A percentile compares a stretch with the other conserved stretches of the same genome.
phyloP scores from a whole-genome alignment of 345 rosid species.

The Cochlearia excelsa region DNA sequence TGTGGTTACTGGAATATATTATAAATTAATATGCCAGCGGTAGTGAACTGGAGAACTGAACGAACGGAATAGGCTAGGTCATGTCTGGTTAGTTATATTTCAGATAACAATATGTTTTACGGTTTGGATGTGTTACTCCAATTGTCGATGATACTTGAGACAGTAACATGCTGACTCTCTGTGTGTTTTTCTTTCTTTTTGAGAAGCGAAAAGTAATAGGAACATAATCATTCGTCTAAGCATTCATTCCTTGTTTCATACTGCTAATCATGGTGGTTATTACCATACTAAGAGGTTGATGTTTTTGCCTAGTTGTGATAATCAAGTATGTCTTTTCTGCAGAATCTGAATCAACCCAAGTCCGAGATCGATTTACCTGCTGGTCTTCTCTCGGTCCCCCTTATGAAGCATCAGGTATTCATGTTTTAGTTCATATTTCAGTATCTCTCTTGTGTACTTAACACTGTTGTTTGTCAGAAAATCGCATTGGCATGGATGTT shows the following conservation, averaged over 20 bases:
- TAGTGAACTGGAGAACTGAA: slow-evolving; percentile 3
- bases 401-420: slow-evolving; percentile 88
- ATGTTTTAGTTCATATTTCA: slow-evolving; percentile 26
- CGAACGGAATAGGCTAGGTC: slow-evolving; percentile 8
- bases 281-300: background rate
- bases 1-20: background rate
- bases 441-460: slow-evolving; percentile 24
- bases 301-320: slow-evolving; percentile 4
- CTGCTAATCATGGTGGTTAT: slow-evolving; percentile 1
- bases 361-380: slow-evolving; percentile 63
- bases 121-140: background rate
- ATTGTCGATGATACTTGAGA: background rate
- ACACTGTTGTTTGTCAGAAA: slow-evolving; percentile 51
- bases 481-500: slow-evolving; percentile 98
- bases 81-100: background rate
- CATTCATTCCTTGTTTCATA: background rate
- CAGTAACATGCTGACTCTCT: slow-evolving; percentile 9
- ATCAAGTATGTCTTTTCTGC: slow-evolving; percentile 20
- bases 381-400: slow-evolving; percentile 76
- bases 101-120: background rate
- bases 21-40: slow-evolving; percentile 1
- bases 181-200: background rate
- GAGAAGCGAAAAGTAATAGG: background rate
- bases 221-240: background rate
- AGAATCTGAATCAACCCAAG: slow-evolving; percentile 85